Evolutionary conservation across 129 eudicot genomes (phyloP).

Genomic region (Gnaphalium uliginosum): DNA sequence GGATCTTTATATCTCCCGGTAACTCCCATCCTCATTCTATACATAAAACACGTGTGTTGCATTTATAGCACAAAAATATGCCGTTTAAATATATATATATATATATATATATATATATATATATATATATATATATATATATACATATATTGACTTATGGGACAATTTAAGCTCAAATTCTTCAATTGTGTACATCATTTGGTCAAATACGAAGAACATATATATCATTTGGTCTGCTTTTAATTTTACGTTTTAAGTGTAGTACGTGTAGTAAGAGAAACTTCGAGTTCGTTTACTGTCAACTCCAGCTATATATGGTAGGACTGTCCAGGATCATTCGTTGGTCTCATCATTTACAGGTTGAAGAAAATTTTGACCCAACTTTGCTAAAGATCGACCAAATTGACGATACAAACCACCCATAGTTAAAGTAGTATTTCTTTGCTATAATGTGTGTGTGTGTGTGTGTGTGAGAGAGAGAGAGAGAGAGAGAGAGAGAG

Average conservation of each 20-base stretch:
- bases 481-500: too few species aligned
- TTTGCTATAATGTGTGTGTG: too few species aligned
- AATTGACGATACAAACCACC: neutral
- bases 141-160: too few species aligned
- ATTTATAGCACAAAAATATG: neutral
- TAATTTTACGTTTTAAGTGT: neutral
- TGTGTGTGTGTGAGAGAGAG: too few species aligned
- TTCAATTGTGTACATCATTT: too few species aligned
- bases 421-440: neutral
- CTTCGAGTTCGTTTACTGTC: slow-evolving; percentile 39
- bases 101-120: too few species aligned
- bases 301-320: slow-evolving; percentile 32
- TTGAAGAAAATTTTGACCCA: slow-evolving; percentile 19
- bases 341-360: slow-evolving; percentile 30
- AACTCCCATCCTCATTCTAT: neutral
- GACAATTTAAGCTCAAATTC: too few species aligned
- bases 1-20: slow-evolving; percentile 62
- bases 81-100: too few species aligned
- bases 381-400: slow-evolving; percentile 14
- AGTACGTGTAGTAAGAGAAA: slow-evolving; percentile 22
- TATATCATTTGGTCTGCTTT: neutral
- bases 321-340: slow-evolving; percentile 27
- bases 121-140: too few species aligned
- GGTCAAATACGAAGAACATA: too few species aligned
- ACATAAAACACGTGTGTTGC: neutral